Evolutionary conservation across 345 rosid species (phyloP), one percentile per base, ranked within the genome.

Genomic region (Brassica napus): DNA sequence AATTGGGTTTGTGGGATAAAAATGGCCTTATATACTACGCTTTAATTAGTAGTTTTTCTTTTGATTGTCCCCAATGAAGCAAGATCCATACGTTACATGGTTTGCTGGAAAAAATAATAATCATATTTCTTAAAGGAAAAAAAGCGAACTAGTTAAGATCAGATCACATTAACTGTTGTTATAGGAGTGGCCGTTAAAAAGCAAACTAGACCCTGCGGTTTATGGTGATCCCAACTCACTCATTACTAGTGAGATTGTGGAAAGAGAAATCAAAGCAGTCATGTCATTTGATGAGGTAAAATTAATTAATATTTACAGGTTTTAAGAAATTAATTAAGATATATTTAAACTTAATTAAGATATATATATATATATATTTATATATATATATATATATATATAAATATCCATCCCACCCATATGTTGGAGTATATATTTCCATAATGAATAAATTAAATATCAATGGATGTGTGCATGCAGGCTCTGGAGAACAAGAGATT

Each of bases 141-240:
- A 32, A 32, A 32, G 35, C 35, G 35, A 32, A 6, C 11, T 39
- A 42, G 44, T 16, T 18, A 1, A 18, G 61, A 23, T 57, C 26
- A 10, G 6, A 24, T 7, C 31, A 28, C 31, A 28, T 28, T 28
- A 28, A 28, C 31, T 30, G 15, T 44, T 31, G 8, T 26, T 80
- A 5, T 70, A 91, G 98, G 96, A 94, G 73, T 94, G 94, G 96
- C 98, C 98, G 6, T 26, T 91, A 81, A 88, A 73, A 81, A 92
- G 98, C 49, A 42, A 42, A 10, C 49, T 42, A 42, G 49, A 42
- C 49, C 49, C 49, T 42, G 49, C 49, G 14, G 49, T 42, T 42
- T 42, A 42, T 42, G 49, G 49, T 10, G 49, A 42, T 42, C 49
- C 49, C 49, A 42, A 80, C 67, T 94, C 98, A 23, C 87, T 83